A percentile compares a stretch with the other conserved stretches of the same genome.
Conservation (phyloP, 2,329 filamentous ascomycete species). For the Aureobasidium sp. region DNA sequence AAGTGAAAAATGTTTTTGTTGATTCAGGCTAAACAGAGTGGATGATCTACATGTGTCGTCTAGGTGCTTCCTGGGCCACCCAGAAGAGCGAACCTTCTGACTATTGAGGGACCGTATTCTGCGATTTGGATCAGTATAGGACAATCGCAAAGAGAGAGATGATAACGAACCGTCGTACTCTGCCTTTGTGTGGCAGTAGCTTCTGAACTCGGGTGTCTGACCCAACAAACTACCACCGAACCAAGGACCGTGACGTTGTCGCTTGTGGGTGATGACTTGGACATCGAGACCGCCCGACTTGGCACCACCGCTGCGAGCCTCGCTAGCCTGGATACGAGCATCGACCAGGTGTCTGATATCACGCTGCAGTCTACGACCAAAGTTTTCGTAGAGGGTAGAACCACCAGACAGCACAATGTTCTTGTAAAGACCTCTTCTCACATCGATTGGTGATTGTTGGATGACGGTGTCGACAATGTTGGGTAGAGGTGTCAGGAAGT, state of each 20-base stretch:
- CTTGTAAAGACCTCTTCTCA: slow-evolving; percentile 95
- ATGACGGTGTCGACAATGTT: slow-evolving; percentile 94
- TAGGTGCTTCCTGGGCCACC: slow-evolving; percentile 83
- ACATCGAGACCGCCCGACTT: slow-evolving; percentile 93
- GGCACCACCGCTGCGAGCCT: slow-evolving; percentile 83
- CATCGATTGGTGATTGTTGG: slow-evolving; percentile 95
- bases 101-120: slow-evolving; percentile 92
- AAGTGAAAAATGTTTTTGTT: background rate
- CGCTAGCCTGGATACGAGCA: slow-evolving; percentile 83
- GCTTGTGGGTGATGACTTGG: slow-evolving; percentile 94
- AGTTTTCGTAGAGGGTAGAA: slow-evolving; percentile 97
- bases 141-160: background rate
- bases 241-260: slow-evolving; percentile 96
- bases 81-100: slow-evolving; percentile 85
- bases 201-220: slow-evolving; percentile 96
- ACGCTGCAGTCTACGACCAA: slow-evolving; percentile 88
- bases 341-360: slow-evolving; percentile 97
- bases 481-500: slow-evolving; percentile 92
- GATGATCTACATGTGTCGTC: background rate
- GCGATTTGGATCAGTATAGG: slow-evolving; percentile 38
- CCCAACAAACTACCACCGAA: slow-evolving; percentile 95
- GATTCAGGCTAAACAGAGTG: slow-evolving; percentile 1
- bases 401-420: slow-evolving; percentile 98
- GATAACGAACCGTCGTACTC: slow-evolving; percentile 62
- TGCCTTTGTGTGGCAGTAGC: slow-evolving; percentile 80